These are phyloP conservation scores for Aspergillus texensis DNA, from an alignment of 2,329 filamentous ascomycete genomes.

Conservation along the genomic window DNA sequence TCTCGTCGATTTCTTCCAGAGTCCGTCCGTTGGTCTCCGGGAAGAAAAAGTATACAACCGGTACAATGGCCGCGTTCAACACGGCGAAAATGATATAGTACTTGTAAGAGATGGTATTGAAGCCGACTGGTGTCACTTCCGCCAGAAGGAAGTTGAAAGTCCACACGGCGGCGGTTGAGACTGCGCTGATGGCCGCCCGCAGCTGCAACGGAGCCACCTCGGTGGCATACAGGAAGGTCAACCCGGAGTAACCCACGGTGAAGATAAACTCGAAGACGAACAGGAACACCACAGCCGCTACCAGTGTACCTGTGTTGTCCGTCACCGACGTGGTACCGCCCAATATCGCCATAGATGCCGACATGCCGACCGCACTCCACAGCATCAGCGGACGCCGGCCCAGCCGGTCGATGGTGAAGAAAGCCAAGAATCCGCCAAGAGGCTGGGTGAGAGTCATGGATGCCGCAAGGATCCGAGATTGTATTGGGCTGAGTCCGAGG, in stretches of 20 bases:
- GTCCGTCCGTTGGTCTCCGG: conserved; percentile 44
- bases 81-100: conserved; percentile 50
- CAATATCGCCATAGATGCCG: conserved; percentile 40
- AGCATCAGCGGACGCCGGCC: conserved; percentile 42
- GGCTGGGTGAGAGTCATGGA: conserved; percentile 35
- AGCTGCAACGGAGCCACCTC: conserved; percentile 54
- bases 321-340: conserved; percentile 53
- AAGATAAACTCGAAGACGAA: conserved; percentile 65
- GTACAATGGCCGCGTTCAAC: conserved; percentile 39
- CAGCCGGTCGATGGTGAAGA: conserved; percentile 50
- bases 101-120: conserved; percentile 50
- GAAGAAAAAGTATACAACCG: conserved; percentile 41
- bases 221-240: conserved; percentile 63
- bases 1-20: conserved; percentile 44
- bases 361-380: conserved; percentile 33
- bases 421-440: conserved; percentile 48
- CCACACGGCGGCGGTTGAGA: conserved; percentile 54
- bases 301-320: conserved; percentile 50
- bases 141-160: conserved; percentile 42
- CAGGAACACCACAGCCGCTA: conserved; percentile 59
- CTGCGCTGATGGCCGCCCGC: conserved; percentile 56
- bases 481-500: conserved; percentile 24
- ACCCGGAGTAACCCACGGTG: conserved; percentile 61
- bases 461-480: conserved; percentile 32
- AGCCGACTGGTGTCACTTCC: conserved; percentile 41